These are phyloP conservation scores for Linum lewisii DNA, from an alignment of 345 rosid genomes.

Conservation along the genomic window DNA sequence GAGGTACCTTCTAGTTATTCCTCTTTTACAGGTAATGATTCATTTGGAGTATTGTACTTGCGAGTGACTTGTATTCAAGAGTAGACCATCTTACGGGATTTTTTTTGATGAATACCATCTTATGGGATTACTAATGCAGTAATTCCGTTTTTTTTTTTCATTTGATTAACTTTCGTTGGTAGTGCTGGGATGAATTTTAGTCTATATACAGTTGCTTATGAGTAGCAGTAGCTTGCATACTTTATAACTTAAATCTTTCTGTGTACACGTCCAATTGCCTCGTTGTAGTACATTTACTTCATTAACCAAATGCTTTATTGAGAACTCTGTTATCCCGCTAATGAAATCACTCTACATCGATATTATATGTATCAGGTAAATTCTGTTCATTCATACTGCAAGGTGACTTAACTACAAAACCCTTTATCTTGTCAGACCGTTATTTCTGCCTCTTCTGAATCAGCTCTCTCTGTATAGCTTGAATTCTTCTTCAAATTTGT, in stretches of 20 bases:
- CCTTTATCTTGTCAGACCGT: not conserved
- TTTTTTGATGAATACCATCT: constrained; percentile 19
- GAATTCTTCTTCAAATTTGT: no score
- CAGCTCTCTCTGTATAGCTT: not conserved
- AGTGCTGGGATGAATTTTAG: no score
- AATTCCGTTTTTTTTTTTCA: not conserved
- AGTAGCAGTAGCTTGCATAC: not conserved
- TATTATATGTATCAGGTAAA: not conserved
- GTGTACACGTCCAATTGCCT: not conserved
- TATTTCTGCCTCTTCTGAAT: not conserved
- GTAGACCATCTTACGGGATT: constrained; percentile 26
- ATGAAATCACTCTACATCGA: not conserved
- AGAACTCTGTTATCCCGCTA: not conserved
- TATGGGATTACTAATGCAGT: no score
- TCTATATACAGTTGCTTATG: no score
- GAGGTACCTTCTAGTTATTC: constrained; percentile 99
- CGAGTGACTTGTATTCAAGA: constrained; percentile 46
- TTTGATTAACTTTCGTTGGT: not conserved
- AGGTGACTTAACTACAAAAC: not conserved
- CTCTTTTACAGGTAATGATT: constrained; percentile 95
- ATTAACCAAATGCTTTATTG: not conserved
- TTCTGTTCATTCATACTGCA: not conserved
- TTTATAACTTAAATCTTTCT: not conserved
- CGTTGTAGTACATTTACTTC: not conserved
- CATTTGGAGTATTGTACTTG: constrained; percentile 45